These are phyloP conservation scores for Wolfiporia cocos DNA, from an alignment of 1,284 basidiomycete genomes.

Conservation along the genomic window DNA sequence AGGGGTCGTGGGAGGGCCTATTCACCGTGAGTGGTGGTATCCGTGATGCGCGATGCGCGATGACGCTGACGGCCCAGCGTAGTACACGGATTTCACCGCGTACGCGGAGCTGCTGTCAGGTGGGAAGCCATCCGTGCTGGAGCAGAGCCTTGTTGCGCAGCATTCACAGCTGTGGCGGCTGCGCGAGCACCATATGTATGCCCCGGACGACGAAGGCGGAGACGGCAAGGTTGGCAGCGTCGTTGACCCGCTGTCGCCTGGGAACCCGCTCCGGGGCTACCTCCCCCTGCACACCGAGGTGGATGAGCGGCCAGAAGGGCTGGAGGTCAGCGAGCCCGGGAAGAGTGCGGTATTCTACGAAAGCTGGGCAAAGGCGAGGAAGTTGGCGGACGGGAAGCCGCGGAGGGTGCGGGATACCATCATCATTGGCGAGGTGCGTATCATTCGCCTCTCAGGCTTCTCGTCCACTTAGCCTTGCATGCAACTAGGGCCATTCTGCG, in stretches of 20 bases:
- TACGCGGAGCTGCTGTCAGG: slow-evolving; percentile 62
- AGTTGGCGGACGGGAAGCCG: slow-evolving; percentile 9
- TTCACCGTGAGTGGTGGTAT: slow-evolving; percentile 61
- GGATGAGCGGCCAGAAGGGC: slow-evolving; percentile 33
- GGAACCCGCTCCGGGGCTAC: slow-evolving; percentile 40
- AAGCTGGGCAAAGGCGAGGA: slow-evolving; percentile 15
- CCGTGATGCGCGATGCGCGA: too few species aligned
- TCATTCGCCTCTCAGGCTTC: not conserved
- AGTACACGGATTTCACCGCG: slow-evolving; percentile 72
- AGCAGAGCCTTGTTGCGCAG: slow-evolving; percentile 52
- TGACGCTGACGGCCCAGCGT: too few species aligned
- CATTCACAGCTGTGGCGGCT: slow-evolving; percentile 77
- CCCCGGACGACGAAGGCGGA: slow-evolving; percentile 19
- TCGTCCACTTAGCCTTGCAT: not conserved
- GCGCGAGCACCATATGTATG: slow-evolving; percentile 56
- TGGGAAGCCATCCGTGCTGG: slow-evolving; percentile 47
- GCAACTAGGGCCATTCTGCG: slow-evolving; percentile 63
- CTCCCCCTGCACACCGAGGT: slow-evolving; percentile 44
- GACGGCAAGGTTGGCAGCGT: slow-evolving; percentile 1
- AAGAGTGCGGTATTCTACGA: slow-evolving; percentile 36
- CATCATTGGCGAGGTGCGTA: slow-evolving; percentile 60
- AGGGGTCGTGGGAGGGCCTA: slow-evolving; percentile 72
- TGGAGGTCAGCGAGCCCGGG: slow-evolving; percentile 37
- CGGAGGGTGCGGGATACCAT: slow-evolving; percentile 52
- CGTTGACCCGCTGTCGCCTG: slow-evolving; percentile 23